Percentiles rank a stretch among this genome's conserved stretches.
Evolutionary conservation across 2,329 filamentous ascomycete species (phyloP).

Genomic region (Basipetospora chlamydospora): DNA sequence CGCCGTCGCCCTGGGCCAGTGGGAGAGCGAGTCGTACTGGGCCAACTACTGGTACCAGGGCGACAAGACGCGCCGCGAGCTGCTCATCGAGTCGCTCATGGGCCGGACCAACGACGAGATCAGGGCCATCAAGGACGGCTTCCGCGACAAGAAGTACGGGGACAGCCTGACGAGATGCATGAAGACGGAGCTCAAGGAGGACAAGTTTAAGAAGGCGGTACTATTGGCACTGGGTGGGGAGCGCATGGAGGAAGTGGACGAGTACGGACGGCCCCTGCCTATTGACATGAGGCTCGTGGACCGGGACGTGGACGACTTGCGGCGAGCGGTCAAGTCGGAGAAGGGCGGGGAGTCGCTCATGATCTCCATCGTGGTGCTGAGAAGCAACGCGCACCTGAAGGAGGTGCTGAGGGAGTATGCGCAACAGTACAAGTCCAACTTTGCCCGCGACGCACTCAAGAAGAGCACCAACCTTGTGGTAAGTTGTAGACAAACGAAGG

Average conservation of each 20-base stretch:
- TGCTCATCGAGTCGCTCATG: conserved; percentile 88
- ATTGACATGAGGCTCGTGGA: conserved; percentile 47
- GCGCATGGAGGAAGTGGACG: conserved; percentile 68
- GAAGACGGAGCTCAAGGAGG: conserved; percentile 81
- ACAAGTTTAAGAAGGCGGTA: conserved; percentile 89
- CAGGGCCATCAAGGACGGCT: conserved; percentile 69
- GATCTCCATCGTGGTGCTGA: conserved; percentile 66
- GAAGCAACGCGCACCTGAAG: conserved; percentile 68
- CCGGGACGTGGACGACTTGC: conserved; percentile 59
- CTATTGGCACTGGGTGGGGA: conserved; percentile 69
- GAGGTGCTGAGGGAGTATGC: conserved; percentile 72
- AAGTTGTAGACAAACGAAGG: too few species aligned
- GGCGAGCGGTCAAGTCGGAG: conserved; percentile 52
- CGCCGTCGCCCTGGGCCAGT: conserved; percentile 72
- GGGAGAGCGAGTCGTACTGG: conserved; percentile 95
- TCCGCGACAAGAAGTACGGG: conserved; percentile 81
- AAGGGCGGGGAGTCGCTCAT: conserved; percentile 80
- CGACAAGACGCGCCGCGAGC: conserved; percentile 67
- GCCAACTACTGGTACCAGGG: conserved; percentile 96
- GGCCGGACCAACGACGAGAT: conserved; percentile 83
- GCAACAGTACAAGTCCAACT: conserved; percentile 58
- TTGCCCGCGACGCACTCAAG: conserved; percentile 71
- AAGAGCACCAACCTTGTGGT: conserved; percentile 90
- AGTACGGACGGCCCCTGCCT: conserved; percentile 40
- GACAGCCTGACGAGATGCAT: conserved; percentile 75